phyloP scores from a whole-genome alignment of 257 asterid species.

The Marsdenia floribunda region DNA sequence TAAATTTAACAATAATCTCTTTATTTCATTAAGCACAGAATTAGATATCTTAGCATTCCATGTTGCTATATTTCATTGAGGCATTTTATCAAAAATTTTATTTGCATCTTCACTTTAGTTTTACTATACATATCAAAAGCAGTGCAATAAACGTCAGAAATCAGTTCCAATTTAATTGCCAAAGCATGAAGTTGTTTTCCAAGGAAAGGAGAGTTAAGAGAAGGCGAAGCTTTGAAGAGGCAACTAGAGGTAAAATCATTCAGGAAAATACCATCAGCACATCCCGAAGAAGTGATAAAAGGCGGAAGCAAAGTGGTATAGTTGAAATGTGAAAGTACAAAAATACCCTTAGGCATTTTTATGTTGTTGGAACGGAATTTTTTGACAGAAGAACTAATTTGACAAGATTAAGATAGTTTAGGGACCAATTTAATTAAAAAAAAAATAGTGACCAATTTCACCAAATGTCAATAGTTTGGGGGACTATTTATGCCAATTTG shows the following conservation, averaged over 20 bases:
- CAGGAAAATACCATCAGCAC: slow-evolving; percentile 59
- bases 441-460: no score
- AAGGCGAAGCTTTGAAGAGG: slow-evolving; percentile 66
- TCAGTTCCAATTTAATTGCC: slow-evolving; percentile 41
- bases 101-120: slow-evolving; percentile 38
- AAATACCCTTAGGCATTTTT: no score
- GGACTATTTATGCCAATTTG: no score
- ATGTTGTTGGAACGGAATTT: no score
- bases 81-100: slow-evolving; percentile 73
- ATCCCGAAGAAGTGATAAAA: slow-evolving; percentile 42
- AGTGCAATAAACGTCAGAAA: slow-evolving; percentile 63
- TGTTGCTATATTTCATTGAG: slow-evolving; percentile 56
- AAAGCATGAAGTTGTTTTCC: slow-evolving; percentile 70
- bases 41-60: slow-evolving; percentile 85
- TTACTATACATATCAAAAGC: slow-evolving; percentile 76
- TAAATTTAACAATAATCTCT: slow-evolving; percentile 44
- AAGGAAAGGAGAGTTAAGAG: slow-evolving; percentile 33
- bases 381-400: no score
- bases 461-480: no score
- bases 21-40: slow-evolving; percentile 43
- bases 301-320: slow-evolving; percentile 49
- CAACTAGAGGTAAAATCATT: slow-evolving; percentile 87
- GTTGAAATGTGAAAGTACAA: no score
- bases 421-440: no score
- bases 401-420: no score